These are phyloP conservation scores for Penicillium psychrosexuale DNA, from an alignment of 2,329 filamentous ascomycete genomes.

Conservation along the genomic window DNA sequence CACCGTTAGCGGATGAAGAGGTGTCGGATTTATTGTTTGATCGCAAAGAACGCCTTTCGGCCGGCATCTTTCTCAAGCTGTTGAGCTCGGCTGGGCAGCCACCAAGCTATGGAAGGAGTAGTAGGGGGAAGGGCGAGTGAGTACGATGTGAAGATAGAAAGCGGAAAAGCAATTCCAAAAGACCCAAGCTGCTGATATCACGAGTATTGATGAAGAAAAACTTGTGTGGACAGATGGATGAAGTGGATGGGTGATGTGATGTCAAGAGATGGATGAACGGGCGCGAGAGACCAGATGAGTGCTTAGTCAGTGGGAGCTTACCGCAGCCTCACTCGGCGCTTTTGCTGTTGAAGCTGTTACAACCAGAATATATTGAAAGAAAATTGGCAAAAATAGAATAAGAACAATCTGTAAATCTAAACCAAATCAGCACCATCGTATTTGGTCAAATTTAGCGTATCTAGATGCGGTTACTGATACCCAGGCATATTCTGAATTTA, in stretches of 20 bases:
- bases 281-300: slow-evolving; percentile 30
- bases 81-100: slow-evolving; percentile 32
- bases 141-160: slow-evolving; percentile 16
- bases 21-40: slow-evolving; percentile 48
- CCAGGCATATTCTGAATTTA: background rate
- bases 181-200: slow-evolving; percentile 11
- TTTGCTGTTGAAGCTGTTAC: slow-evolving; percentile 2
- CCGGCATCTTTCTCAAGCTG: slow-evolving; percentile 44
- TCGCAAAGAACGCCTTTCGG: slow-evolving; percentile 47
- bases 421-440: background rate
- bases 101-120: slow-evolving; percentile 32
- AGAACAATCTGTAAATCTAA: background rate
- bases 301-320: slow-evolving; percentile 38
- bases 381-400: background rate
- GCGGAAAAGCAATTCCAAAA: slow-evolving; percentile 11
- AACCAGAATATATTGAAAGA: background rate
- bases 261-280: slow-evolving; percentile 37
- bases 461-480: background rate
- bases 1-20: slow-evolving; percentile 48
- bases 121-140: slow-evolving; percentile 23
- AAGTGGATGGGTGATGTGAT: slow-evolving; percentile 38
- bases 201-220: slow-evolving; percentile 16
- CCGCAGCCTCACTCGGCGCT: slow-evolving; percentile 10
- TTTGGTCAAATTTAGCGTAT: background rate
- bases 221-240: slow-evolving; percentile 17